Percentiles rank a stretch among this genome's conserved stretches.
These are phyloP conservation scores for Xylaria scruposa DNA, from an alignment of 495 filamentous ascomycete species.

Conservation along the genomic window DNA sequence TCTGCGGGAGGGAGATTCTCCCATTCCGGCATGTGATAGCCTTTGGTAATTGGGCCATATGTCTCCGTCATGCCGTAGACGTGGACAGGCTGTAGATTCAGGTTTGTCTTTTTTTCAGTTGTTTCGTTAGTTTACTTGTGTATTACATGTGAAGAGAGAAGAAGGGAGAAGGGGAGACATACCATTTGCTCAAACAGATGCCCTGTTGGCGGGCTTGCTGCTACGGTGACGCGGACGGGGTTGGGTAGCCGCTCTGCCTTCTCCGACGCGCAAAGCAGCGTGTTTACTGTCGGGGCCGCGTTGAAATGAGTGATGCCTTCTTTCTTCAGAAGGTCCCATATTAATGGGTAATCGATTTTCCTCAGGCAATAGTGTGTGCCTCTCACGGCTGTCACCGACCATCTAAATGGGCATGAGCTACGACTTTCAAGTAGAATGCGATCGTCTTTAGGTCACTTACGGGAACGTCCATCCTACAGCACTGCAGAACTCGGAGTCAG, in stretches of 20 bases:
- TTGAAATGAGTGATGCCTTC: conserved; percentile 93
- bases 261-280: conserved; percentile 77
- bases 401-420: conserved; percentile 54
- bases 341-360: conserved; percentile 92
- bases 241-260: conserved; percentile 72
- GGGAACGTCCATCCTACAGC: conserved; percentile 88
- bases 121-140: background rate
- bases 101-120: conserved; percentile 44
- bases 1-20: conserved; percentile 71
- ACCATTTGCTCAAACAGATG: conserved; percentile 94
- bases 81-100: conserved; percentile 92
- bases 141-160: background rate
- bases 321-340: conserved; percentile 85
- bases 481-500: too few species aligned
- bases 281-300: conserved; percentile 96
- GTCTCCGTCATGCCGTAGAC: conserved; percentile 96
- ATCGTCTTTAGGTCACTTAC: conserved; percentile 24
- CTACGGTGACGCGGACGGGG: conserved; percentile 88
- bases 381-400: conserved; percentile 88
- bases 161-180: background rate
- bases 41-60: conserved; percentile 94
- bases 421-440: background rate
- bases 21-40: conserved; percentile 87
- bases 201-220: conserved; percentile 86
- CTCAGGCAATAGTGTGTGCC: conserved; percentile 94